Evolutionary conservation across 1,284 basidiomycete species (phyloP), one percentile per base, ranked within the genome.

Genomic region (Termitomyces sp.): DNA sequence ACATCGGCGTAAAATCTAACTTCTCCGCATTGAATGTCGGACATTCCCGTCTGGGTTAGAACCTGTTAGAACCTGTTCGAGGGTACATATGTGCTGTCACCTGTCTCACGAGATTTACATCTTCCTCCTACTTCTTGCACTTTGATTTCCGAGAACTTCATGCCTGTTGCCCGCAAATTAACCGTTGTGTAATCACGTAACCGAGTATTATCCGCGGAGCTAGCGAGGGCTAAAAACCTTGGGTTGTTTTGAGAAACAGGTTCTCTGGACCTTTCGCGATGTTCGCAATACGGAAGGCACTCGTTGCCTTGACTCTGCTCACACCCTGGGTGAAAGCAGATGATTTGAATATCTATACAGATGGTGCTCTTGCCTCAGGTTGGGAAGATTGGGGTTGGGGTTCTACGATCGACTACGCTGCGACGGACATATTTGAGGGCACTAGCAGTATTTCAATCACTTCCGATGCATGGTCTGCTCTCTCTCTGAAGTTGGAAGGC

Each of bases 311-410:
- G 41, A 50, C 54, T 35, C 24, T 56, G 14, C 47, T 62, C 16
- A 46, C 60, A 38, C 50, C 58, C 41, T 50, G 57, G 14, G 56
- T 49, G 9, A 43, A 54, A 30, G 63, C 65, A n/a, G 66, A 66
- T 30, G 71, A 73, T 61, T 56, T 73, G 40, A 52, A 60, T 28
- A 62, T 74, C 37, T 75, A 74, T 56, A 65, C 64, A 9, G 71
- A 74, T 59, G 55, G 56, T 41, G 63, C 64, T 16, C 70, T 78
- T 37, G 66, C 71, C 16, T 59, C 67, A 21, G 73, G 72, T 18
- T 79, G 77, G 76, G 70, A 79, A 55, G 68, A 79, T 64, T 79
- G 77, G 77, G 73, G 72, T 53, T 79, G 77, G 77, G 66, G 70
- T 50, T 72, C 68, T 33, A 68, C 63, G 16, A 66, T 78, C 53